These are phyloP conservation scores for Mycena vulgaris DNA, from an alignment of 768 basidiomycete genomes.

Conservation along the genomic window DNA sequence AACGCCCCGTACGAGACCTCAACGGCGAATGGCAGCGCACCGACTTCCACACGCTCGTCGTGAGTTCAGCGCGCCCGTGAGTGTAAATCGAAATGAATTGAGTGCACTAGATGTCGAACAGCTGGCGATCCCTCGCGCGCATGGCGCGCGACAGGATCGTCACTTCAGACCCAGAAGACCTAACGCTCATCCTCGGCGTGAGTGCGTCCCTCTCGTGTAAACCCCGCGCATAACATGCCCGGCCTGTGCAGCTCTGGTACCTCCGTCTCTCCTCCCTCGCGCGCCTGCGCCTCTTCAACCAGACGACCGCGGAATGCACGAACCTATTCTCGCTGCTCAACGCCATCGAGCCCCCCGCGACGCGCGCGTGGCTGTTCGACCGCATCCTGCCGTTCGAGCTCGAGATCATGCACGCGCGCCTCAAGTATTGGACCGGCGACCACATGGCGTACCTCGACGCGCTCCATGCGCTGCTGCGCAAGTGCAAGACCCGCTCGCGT, in stretches of 20 bases:
- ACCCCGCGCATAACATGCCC: background rate
- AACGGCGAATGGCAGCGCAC: conserved; percentile 80
- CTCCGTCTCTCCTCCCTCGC: conserved; percentile 85
- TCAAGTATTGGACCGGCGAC: conserved; percentile 89
- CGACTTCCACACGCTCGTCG: conserved; percentile 86
- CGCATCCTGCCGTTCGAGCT: conserved; percentile 72
- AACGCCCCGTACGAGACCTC: conserved; percentile 80
- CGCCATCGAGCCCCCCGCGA: conserved; percentile 65
- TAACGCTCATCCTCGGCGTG: conserved; percentile 77
- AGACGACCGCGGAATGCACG: conserved; percentile 87
- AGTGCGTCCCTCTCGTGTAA: conserved; percentile 44
- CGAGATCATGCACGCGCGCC: conserved; percentile 79
- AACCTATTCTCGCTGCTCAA: conserved; percentile 84
- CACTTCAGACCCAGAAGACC: conserved; percentile 76
- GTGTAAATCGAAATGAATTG: conserved; percentile 14
- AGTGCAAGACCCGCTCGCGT: conserved; percentile 70
- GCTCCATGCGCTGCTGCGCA: conserved; percentile 71
- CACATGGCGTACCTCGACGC: conserved; percentile 86
- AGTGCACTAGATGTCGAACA: conserved; percentile 82
- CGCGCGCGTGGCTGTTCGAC: conserved; percentile 74
- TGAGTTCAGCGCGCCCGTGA: conserved; percentile 58
- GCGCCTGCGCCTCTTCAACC: conserved; percentile 88
- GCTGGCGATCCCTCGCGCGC: conserved; percentile 87
- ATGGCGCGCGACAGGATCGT: conserved; percentile 89
- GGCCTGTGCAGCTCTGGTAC: conserved; percentile 80